Conservation (phyloP, 2,329 filamentous ascomycete genomes). For the Cladophialophora psammophila region DNA sequence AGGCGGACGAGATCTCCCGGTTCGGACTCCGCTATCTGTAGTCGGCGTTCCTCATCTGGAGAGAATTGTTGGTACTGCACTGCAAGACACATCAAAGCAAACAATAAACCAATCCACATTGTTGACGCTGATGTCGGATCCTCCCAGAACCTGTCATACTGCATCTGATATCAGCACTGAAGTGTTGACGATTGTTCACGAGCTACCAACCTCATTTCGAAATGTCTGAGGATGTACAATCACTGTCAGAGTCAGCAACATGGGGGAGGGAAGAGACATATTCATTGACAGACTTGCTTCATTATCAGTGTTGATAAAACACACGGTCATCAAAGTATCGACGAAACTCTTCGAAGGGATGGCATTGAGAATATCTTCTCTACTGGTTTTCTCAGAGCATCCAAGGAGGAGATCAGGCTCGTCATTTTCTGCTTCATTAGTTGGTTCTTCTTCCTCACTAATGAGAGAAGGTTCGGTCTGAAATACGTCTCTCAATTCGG, state of each 20-base stretch:
- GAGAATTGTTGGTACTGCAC: constrained; percentile 33
- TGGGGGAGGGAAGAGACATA: background rate
- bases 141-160: constrained; percentile 63
- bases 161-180: constrained; percentile 29
- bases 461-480: background rate
- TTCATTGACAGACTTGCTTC: constrained; percentile 27
- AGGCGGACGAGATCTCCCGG: constrained; percentile 44
- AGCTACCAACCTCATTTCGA: constrained; percentile 32
- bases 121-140: constrained; percentile 56
- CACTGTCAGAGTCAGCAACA: constrained; percentile 21
- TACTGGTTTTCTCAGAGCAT: constrained; percentile 1
- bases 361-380: constrained; percentile 21
- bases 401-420: constrained; percentile 16
- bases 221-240: constrained; percentile 36
- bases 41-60: constrained; percentile 16
- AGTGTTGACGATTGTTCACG: background rate
- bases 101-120: constrained; percentile 61
- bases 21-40: constrained; percentile 12
- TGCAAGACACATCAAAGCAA: constrained; percentile 54
- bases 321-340: constrained; percentile 40
- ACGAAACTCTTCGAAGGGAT: constrained; percentile 26
- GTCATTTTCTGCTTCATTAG: background rate
- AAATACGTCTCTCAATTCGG: constrained; percentile 18
- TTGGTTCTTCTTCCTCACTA: background rate
- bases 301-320: constrained; percentile 28